Percentiles rank a stretch among this genome's conserved stretches.
Evolutionary conservation across 2,329 filamentous ascomycete species (phyloP).

Genomic region (Colletotrichum gloeosporioides): DNA sequence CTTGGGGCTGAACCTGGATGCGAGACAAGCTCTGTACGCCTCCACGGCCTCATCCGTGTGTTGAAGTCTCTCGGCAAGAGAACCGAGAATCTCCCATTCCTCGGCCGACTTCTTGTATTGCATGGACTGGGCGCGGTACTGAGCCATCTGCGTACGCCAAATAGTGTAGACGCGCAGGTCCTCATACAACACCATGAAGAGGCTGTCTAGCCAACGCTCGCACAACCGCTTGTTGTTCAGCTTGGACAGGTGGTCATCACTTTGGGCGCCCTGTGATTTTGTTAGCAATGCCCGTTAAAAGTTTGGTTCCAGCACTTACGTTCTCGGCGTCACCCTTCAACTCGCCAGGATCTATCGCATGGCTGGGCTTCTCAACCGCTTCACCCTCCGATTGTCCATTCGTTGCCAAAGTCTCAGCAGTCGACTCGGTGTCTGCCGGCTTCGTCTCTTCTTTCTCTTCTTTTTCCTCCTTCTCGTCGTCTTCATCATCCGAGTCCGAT

Average conservation of each 20-base stretch:
- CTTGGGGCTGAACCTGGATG: constrained; percentile 90
- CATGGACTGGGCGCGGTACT: constrained; percentile 90
- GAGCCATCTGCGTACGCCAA: constrained; percentile 97
- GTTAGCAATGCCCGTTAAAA: constrained; percentile 23
- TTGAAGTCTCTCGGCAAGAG: constrained; percentile 89
- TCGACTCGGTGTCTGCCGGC: constrained; percentile 29
- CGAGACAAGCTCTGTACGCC: constrained; percentile 87
- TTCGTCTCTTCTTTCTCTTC: constrained; percentile 41
- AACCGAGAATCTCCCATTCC: constrained; percentile 97
- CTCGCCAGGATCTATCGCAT: constrained; percentile 78
- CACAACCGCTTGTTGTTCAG: constrained; percentile 98
- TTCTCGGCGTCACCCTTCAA: constrained; percentile 78
- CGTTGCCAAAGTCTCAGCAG: constrained; percentile 30
- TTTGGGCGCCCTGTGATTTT: constrained; percentile 58
- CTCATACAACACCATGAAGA: constrained; percentile 99
- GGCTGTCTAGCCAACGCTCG: constrained; percentile 96
- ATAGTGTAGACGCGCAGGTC: constrained; percentile 98
- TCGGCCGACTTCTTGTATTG: constrained; percentile 97
- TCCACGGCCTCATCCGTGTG: constrained; percentile 91
- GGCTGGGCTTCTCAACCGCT: constrained; percentile 77
- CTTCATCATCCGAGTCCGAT: constrained; percentile 12
- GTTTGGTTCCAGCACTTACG: constrained; percentile 44
- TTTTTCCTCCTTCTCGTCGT: constrained; percentile 37
- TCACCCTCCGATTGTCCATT: constrained; percentile 41
- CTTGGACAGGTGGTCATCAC: constrained; percentile 80